Percentiles rank a stretch among this genome's conserved stretches.
Conservation (phyloP, 208 protist genomes). For the Willaertia magna region DNA sequence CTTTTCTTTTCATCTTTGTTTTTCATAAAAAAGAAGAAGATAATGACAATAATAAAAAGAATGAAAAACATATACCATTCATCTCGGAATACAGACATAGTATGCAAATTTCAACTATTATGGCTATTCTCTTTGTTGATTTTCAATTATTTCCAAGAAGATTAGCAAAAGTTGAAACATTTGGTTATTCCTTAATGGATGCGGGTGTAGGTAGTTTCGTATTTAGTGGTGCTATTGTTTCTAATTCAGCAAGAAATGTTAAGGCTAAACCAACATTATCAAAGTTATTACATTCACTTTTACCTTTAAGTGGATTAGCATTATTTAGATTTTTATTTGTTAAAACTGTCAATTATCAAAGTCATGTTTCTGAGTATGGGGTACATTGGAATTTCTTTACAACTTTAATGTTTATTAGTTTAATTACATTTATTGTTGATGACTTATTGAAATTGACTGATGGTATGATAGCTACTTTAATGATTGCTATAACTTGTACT, state of each 20-base stretch:
- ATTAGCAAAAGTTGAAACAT: slow-evolving; percentile 59
- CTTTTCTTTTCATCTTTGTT: not conserved
- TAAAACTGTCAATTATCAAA: slow-evolving; percentile 13
- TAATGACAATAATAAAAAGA: not conserved
- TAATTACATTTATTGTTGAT: slow-evolving; percentile 17
- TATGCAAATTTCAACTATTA: slow-evolving; percentile 36
- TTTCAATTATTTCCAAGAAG: slow-evolving; percentile 47
- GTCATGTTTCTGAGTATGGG: slow-evolving; percentile 59
- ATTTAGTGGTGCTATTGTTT: slow-evolving; percentile 33
- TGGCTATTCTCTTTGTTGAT: slow-evolving; percentile 57
- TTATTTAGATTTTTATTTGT: slow-evolving; percentile 29
- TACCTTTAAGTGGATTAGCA: slow-evolving; percentile 39
- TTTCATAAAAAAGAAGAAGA: not conserved
- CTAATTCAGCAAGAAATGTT: not conserved
- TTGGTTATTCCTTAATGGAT: slow-evolving; percentile 54
- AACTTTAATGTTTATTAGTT: slow-evolving; percentile 35
- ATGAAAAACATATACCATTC: not conserved
- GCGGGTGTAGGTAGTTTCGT: slow-evolving; percentile 51
- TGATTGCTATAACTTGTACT: not conserved
- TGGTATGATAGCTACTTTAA: not conserved
- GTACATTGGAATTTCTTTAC: slow-evolving; percentile 77
- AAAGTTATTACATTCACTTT: not conserved
- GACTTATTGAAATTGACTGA: not conserved
- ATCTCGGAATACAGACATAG: slow-evolving; percentile 2
- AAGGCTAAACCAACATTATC: not conserved